Base-by-base conservation (phyloP, 78 protist genomes). In the Monosiga brevicollis region DNA sequence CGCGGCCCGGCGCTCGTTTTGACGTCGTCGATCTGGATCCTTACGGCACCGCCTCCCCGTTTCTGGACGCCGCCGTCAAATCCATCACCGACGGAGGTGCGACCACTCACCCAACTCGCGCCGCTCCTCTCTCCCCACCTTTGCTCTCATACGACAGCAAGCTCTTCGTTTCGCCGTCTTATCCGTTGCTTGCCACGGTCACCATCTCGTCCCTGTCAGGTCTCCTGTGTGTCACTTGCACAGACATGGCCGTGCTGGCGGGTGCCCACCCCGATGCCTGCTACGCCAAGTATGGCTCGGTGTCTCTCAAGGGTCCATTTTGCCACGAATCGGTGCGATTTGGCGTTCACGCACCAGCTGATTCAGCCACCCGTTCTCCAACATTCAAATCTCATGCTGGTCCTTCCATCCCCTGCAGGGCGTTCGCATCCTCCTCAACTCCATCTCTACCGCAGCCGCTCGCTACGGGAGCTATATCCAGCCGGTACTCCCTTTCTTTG, bases 11-110 rank as follows among this genome's bases (percentile, higher is more conserved):
- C 24, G 74, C 49, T n/a, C n/a, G n/a, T 38, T 94, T 95, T 62
- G 95, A 96, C 41, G 94, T 96, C 37, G 85, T 98, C 25, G 99
- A 98, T 78, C 91, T 98, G 26, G 99, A 98, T 80, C 99, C 99
- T 22, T 98, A 98, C 74, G 99, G 99, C 37, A 71, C 99, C 1
- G 97, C 99, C 24, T 55, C 95, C 15, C 92, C 89, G 29, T 97
- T 97, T 80, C 79, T 98, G 2, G 99, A 97, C 80, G 83, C 91
- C 15, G 99, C 99, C 9, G 92, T 98, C 0, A 93, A 93, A 77
- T 34, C 90, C 6, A 93, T 97, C 41, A 36, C 83, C 11, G 94
- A 93, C 9, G 96, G 97, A n/a, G 92, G 91, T 75, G 32, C 43
- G 54, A 23, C 38, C n/a, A n/a, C n/a, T n/a, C n/a, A n/a, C n/a